These are phyloP conservation scores for Epichloe elymi DNA, from an alignment of 2,329 filamentous ascomycete genomes.

Conservation along the genomic window DNA sequence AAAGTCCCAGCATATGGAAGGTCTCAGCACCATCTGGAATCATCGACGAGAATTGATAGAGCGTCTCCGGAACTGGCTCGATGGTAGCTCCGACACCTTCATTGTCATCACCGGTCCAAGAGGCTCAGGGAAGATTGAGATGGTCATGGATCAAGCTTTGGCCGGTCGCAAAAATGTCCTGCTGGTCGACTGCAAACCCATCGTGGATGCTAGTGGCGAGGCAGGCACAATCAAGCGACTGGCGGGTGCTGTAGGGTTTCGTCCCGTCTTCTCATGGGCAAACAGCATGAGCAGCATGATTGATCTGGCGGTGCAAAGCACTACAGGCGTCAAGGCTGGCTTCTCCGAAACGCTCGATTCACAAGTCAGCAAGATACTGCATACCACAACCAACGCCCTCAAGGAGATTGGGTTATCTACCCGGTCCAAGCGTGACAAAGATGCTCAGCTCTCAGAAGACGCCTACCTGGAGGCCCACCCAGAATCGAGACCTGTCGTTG, in stretches of 20 bases:
- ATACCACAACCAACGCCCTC: conserved; percentile 67
- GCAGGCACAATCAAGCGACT: conserved; percentile 71
- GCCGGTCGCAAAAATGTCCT: conserved; percentile 65
- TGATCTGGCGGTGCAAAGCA: conserved; percentile 84
- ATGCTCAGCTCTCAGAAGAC: conserved; percentile 61
- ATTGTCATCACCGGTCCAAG: conserved; percentile 87
- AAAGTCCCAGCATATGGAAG: conserved; percentile 48
- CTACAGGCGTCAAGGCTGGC: conserved; percentile 85
- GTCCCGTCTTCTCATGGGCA: conserved; percentile 90
- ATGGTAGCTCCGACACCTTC: conserved; percentile 82
- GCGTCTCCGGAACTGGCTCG: conserved; percentile 71
- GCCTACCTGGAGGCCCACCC: conserved; percentile 85
- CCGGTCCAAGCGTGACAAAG: conserved; percentile 60
- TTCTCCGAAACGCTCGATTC: conserved; percentile 88
- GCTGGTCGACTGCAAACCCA: conserved; percentile 82
- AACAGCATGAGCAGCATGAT: conserved; percentile 88
- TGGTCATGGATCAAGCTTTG: conserved; percentile 75
- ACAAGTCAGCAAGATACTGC: conserved; percentile 79
- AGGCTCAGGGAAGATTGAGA: conserved; percentile 79
- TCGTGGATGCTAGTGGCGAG: conserved; percentile 83
- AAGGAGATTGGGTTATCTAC: conserved; percentile 61
- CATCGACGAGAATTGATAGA: conserved; percentile 73
- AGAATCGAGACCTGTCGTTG: conserved; percentile 66
- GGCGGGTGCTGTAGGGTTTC: conserved; percentile 74
- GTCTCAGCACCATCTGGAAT: conserved; percentile 73